A percentile compares a stretch with the other conserved stretches of the same genome.
Evolutionary conservation across 257 asterid species (phyloP).

Genomic region (Scutellaria galericulata): DNA sequence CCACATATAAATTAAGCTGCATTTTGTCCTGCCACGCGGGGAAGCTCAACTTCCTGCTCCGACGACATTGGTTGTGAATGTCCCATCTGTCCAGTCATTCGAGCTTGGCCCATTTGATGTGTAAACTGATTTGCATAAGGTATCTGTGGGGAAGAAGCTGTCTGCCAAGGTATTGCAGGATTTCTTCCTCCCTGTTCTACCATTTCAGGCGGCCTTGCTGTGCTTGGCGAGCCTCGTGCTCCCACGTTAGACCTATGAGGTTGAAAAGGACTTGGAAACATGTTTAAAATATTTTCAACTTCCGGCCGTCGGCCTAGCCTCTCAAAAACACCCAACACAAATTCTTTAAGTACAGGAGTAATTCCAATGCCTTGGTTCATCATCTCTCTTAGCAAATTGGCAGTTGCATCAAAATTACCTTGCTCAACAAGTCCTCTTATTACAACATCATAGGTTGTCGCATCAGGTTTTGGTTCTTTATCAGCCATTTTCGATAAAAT

Average conservation of each 20-base stretch:
- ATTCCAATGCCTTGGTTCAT: conserved; percentile 59
- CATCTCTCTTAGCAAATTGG: conserved; percentile 59
- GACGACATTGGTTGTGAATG: conserved; percentile 30
- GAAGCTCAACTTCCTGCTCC: conserved; percentile 41
- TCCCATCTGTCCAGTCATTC: conserved; percentile 32
- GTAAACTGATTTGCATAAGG: conserved; percentile 29
- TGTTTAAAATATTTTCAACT: conserved; percentile 59
- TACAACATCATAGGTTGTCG: conserved; percentile 71
- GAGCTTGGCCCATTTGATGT: conserved; percentile 33
- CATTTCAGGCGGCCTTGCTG: conserved; percentile 35
- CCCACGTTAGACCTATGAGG: conserved; percentile 43
- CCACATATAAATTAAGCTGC: conserved; percentile 33
- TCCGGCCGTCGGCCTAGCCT: conserved; percentile 58
- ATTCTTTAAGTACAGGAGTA: conserved; percentile 61
- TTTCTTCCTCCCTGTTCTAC: conserved; percentile 37
- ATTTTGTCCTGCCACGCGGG: conserved; percentile 46
- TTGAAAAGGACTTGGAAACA: conserved; percentile 32
- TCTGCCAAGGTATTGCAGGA: conserved; percentile 44
- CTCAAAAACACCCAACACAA: conserved; percentile 60
- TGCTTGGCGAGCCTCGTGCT: conserved; percentile 40
- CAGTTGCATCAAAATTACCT: conserved; percentile 52
- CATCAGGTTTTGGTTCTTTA: conserved; percentile 85
- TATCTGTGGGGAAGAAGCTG: conserved; percentile 29
- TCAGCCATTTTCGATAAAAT: conserved; percentile 72
- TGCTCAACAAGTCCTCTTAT: conserved; percentile 63